Percentiles rank a stretch among this genome's conserved stretches.
phyloP scores from a whole-genome alignment of 2,329 filamentous ascomycete genomes.

The Helminthosporium solani region DNA sequence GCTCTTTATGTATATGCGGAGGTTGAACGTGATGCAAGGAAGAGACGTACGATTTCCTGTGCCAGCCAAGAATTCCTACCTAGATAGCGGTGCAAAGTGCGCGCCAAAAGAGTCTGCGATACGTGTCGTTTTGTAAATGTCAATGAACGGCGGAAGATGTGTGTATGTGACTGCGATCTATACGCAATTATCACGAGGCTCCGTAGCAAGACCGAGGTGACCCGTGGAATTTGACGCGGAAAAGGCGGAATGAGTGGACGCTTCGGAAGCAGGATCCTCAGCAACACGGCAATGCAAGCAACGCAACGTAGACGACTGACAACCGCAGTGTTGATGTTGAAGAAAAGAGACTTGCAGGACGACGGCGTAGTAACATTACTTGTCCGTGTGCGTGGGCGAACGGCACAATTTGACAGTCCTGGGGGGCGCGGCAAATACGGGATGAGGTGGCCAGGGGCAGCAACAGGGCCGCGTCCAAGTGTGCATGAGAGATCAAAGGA shows the following conservation, averaged over 20 bases:
- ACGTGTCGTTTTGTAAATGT: too few relatives aligned
- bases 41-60: too few relatives aligned
- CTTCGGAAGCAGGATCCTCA: background rate
- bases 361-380: background rate
- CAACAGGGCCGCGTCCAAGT: background rate
- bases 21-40: too few relatives aligned
- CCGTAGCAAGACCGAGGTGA: too few relatives aligned
- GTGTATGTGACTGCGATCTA: too few relatives aligned
- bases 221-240: background rate
- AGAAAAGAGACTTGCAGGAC: background rate
- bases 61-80: too few relatives aligned
- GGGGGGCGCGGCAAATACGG: background rate
- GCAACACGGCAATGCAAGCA: background rate
- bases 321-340: background rate
- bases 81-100: too few relatives aligned
- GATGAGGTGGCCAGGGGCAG: background rate
- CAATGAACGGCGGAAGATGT: too few relatives aligned
- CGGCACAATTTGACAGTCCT: background rate
- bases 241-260: background rate
- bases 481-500: background rate
- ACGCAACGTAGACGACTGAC: too few relatives aligned
- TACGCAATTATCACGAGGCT: too few relatives aligned
- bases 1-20: too few relatives aligned
- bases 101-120: too few relatives aligned
- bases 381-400: background rate